These are phyloP conservation scores for Simplicillium aogashimaense DNA, from an alignment of 2,329 filamentous ascomycete species.

Conservation along the genomic window DNA sequence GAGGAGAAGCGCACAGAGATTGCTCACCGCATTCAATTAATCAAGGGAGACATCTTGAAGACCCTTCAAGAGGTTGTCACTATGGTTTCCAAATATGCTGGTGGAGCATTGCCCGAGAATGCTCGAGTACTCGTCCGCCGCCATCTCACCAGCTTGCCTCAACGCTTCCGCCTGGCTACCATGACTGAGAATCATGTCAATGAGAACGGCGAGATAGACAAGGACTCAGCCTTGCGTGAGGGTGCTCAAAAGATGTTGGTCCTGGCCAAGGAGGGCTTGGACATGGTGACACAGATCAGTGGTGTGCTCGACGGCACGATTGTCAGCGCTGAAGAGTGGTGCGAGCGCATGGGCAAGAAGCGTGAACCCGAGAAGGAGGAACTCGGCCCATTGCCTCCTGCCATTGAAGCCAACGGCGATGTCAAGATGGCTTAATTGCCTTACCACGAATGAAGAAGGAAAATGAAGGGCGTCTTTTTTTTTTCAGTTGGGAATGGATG, in stretches of 20 bases:
- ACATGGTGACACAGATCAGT: constrained; percentile 90
- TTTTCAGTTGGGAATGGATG: no score
- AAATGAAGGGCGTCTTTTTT: not conserved
- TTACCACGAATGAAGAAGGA: not conserved
- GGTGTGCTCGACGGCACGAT: constrained; percentile 83
- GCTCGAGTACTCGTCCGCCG: constrained; percentile 72
- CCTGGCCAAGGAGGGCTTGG: constrained; percentile 79
- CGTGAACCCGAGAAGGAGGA: constrained; percentile 15
- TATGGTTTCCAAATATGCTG: constrained; percentile 80
- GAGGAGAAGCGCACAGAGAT: constrained; percentile 30
- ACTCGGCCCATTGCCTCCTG: constrained; percentile 10
- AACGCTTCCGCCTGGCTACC: constrained; percentile 68
- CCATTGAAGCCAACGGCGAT: constrained; percentile 14
- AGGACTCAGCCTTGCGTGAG: constrained; percentile 30
- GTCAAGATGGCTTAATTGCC: constrained; percentile 14
- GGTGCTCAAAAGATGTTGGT: constrained; percentile 71
- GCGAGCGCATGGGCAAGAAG: constrained; percentile 57
- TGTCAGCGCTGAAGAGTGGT: constrained; percentile 85
- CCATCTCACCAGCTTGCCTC: constrained; percentile 76
- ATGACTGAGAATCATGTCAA: constrained; percentile 25
- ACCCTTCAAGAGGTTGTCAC: constrained; percentile 74
- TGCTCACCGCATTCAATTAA: constrained; percentile 53
- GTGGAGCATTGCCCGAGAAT: constrained; percentile 85
- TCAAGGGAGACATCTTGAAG: constrained; percentile 64
- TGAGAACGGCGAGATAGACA: constrained; percentile 20